phyloP scores from a whole-genome alignment of 2,329 filamentous ascomycete species.

The Paracamarosporium sp. region DNA sequence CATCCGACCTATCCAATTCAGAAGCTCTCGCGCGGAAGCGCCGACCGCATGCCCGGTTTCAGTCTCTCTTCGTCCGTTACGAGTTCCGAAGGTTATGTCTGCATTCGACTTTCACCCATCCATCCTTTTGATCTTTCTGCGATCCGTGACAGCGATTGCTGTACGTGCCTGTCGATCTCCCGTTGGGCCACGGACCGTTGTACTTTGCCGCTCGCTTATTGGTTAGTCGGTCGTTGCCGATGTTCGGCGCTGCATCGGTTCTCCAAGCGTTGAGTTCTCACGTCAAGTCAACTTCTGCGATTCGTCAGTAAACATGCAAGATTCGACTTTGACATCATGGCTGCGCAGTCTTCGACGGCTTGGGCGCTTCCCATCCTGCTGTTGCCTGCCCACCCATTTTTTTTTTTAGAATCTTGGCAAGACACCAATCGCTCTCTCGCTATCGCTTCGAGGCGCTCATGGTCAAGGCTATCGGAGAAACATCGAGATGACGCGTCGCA shows the following conservation, averaged over 20 bases:
- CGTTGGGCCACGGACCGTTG: not conserved
- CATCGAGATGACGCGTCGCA: constrained; percentile 6
- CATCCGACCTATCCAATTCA: not conserved
- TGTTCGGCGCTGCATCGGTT: not conserved
- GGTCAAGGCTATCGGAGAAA: not conserved
- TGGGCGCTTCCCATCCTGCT: not conserved
- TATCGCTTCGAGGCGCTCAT: not conserved
- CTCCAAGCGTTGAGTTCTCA: not conserved
- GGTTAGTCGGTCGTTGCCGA: not conserved
- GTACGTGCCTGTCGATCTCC: constrained; percentile 9
- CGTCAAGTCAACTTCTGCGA: constrained; percentile 2
- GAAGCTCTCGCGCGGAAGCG: not conserved
- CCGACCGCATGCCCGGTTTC: not conserved
- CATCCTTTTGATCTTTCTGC: not conserved
- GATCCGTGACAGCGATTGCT: constrained; percentile 7
- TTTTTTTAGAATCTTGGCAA: too few relatives aligned
- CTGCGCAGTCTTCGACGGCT: not conserved
- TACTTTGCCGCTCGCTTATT: not conserved
- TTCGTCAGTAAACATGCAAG: not conserved
- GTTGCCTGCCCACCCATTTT: not conserved
- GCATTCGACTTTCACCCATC: not conserved
- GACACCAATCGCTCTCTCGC: too few relatives aligned
- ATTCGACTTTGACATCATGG: constrained; percentile 1
- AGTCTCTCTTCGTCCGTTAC: not conserved
- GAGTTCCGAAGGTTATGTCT: not conserved